A percentile compares a stretch with the other conserved stretches of the same genome.
These are phyloP conservation scores for Spathaspora sp. DNA, from an alignment of 805 yeast genomes.

Conservation along the genomic window DNA sequence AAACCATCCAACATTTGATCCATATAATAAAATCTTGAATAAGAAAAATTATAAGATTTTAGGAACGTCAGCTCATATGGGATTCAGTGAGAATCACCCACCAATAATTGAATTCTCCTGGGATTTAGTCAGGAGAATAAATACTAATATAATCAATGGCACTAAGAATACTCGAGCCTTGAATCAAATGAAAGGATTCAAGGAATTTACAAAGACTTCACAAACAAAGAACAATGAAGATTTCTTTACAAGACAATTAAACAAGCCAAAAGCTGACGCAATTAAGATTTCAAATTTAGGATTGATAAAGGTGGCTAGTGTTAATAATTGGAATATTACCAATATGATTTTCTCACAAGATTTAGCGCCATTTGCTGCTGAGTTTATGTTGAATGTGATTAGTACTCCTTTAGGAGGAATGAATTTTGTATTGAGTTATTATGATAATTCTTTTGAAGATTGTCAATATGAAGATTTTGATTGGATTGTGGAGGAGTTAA, in stretches of 20 bases:
- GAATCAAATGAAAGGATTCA: conserved; percentile 17
- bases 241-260: conserved; percentile 21
- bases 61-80: conserved; percentile 33
- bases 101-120: conserved; percentile 30
- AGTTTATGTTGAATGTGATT: conserved; percentile 30
- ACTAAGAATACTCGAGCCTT: conserved; percentile 21
- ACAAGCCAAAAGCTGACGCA: conserved; percentile 25
- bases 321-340: conserved; percentile 20
- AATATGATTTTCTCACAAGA: conserved; percentile 36
- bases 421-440: conserved; percentile 29
- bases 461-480: conserved; percentile 20
- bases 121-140: conserved; percentile 24
- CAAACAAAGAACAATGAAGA: conserved; percentile 10
- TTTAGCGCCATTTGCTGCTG: conserved; percentile 28
- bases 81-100: conserved; percentile 25
- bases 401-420: conserved; percentile 30
- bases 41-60: conserved; percentile 20
- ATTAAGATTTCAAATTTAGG: conserved; percentile 38
- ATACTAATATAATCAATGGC: conserved; percentile 14
- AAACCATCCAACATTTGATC: conserved; percentile 4
- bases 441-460: conserved; percentile 24
- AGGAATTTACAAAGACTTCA: conserved; percentile 11
- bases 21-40: conserved; percentile 15
- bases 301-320: conserved; percentile 12
- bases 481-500: conserved; percentile 15